These are phyloP conservation scores for Brassica carinata DNA, from an alignment of 345 rosid genomes.

Conservation along the genomic window DNA sequence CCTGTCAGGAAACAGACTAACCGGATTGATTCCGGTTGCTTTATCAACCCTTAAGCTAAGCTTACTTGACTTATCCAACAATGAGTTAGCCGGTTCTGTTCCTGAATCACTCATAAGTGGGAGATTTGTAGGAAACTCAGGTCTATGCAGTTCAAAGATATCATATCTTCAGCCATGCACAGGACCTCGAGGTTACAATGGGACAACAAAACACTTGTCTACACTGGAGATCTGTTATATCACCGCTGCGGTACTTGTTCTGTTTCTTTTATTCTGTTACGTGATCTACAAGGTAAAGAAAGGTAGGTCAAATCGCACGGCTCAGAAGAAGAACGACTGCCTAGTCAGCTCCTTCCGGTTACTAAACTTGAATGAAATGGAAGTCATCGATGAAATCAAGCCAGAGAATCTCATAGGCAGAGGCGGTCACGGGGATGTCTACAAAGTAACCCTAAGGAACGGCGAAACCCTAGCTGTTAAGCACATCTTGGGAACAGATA, in stretches of 20 bases:
- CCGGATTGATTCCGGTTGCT: constrained; percentile 66
- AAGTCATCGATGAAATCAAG: constrained; percentile 58
- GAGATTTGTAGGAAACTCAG: constrained; percentile 62
- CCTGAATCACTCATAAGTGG: constrained; percentile 55
- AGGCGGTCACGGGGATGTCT: constrained; percentile 89
- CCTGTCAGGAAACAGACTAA: constrained; percentile 65
- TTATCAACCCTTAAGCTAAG: constrained; percentile 60
- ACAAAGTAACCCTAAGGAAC: constrained; percentile 55
- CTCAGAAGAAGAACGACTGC: constrained; percentile 56
- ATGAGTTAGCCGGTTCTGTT: constrained; percentile 60
- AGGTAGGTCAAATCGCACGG: constrained; percentile 35
- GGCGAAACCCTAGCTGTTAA: constrained; percentile 81
- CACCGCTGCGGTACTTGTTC: constrained; percentile 43
- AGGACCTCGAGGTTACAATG: constrained; percentile 27
- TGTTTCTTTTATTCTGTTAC: constrained; percentile 41
- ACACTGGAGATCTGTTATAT: constrained; percentile 45
- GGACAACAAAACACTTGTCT: constrained; percentile 38
- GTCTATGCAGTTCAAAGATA: constrained; percentile 60
- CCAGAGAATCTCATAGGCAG: constrained; percentile 78
- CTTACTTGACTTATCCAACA: constrained; percentile 78
- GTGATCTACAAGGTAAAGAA: constrained; percentile 43
- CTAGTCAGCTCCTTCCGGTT: constrained; percentile 63
- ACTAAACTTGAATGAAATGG: constrained; percentile 62
- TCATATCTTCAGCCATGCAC: constrained; percentile 49
- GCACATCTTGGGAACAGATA: constrained; percentile 58